phyloP scores from a whole-genome alignment of 2,329 filamentous ascomycete genomes.

The Stemphylium lycopersici region DNA sequence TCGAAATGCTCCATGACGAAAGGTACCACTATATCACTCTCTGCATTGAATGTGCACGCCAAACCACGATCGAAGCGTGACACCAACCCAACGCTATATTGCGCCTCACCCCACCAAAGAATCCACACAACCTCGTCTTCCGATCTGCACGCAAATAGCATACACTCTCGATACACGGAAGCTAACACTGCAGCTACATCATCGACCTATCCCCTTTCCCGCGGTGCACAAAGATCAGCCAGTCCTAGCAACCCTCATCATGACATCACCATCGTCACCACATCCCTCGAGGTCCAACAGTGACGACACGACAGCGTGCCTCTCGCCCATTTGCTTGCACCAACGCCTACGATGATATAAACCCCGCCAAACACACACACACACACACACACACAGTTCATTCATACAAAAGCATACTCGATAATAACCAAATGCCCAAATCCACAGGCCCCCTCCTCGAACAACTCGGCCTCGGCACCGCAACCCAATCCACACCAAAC shows the following conservation, averaged over 20 bases:
- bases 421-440: too few species aligned
- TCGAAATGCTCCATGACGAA: neutral
- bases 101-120: neutral
- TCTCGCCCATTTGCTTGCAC: too few species aligned
- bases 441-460: constrained; percentile 30
- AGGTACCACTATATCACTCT: neutral
- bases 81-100: constrained; percentile 7
- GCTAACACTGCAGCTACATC: constrained; percentile 5
- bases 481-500: constrained; percentile 16
- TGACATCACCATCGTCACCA: constrained; percentile 23
- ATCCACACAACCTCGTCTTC: neutral
- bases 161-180: neutral
- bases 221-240: neutral
- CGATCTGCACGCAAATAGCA: constrained; percentile 8
- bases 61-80: neutral
- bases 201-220: constrained; percentile 9
- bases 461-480: constrained; percentile 23
- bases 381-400: too few species aligned
- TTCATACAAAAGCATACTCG: too few species aligned
- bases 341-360: too few species aligned
- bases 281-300: neutral
- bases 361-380: too few species aligned
- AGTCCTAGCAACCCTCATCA: constrained; percentile 12
- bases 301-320: constrained; percentile 3
- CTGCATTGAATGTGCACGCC: neutral